Evolutionary conservation across 1,139 yeast genomes (phyloP), one percentile per base, ranked within the genome.

Genomic region (Zygosaccharomyces sapae): DNA sequence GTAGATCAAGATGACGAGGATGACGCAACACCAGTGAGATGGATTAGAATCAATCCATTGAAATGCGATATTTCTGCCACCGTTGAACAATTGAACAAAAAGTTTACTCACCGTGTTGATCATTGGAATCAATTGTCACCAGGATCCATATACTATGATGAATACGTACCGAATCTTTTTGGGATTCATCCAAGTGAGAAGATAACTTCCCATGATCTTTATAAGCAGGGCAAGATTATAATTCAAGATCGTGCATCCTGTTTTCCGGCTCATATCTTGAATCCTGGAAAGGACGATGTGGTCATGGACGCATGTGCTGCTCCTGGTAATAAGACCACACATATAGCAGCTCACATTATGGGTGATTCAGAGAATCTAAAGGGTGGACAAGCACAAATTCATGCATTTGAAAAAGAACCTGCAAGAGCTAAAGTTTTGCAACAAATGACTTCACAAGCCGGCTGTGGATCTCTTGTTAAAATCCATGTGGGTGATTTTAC

Each of bases 301-400:
- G 79, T 89, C 5, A 86, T 92, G 38, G 99, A 92, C 68, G 86
- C 97, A 0, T 90, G 97, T 69, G 89, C 98, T 2, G 98, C 99
- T 0, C 99, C 99, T 1, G 99, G 99, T 5, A 92, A 92, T 67
- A 94, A 92, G 65, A 92, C 99, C 0, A 87, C 97, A 0, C 97
- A 90, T 68, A 71, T 84, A 25, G 96, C 97, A 0, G 78, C 95
- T 1, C 70, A 79, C 62, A 65, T 73, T 53, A 62, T 65, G 51
- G 47, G 48, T 24, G 49, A 55, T 2, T 48, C 50, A 0, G 53
- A 56, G 9, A 51, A 54, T 1, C 48, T 38, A 4, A 47, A 22
- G 25, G 25, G 8, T 22, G 25, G 43, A 2, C 52, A 50, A n/a
- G 39, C 38, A 1, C 58, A 53, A 44, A 82, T 90, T 4, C 76